Evolutionary conservation across 2,329 filamentous ascomycete species (phyloP).

Genomic region (Neopestalotiopsis clavispora): DNA sequence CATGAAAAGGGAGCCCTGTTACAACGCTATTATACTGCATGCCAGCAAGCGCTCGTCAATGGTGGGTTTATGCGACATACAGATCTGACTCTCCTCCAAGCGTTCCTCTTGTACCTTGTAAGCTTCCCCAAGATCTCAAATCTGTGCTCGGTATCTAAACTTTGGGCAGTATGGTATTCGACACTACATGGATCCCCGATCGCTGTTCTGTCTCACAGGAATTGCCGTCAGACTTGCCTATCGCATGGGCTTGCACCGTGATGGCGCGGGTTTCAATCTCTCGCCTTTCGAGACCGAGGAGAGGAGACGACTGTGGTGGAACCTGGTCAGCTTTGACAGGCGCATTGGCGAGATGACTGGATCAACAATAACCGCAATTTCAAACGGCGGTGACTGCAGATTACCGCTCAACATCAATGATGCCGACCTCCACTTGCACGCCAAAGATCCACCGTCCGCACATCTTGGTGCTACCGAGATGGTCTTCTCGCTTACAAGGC

Average conservation of each 20-base stretch:
- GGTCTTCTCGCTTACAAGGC: constrained; percentile 61
- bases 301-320: constrained; percentile 77
- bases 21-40: constrained; percentile 58
- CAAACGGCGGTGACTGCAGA: constrained; percentile 57
- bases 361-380: constrained; percentile 60
- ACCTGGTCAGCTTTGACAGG: constrained; percentile 70
- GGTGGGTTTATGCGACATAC: constrained; percentile 70
- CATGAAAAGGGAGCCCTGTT: constrained; percentile 57
- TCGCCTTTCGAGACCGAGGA: constrained; percentile 70
- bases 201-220: constrained; percentile 65
- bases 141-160: constrained; percentile 29
- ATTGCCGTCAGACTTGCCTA: constrained; percentile 71
- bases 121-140: constrained; percentile 26
- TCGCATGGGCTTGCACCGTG: constrained; percentile 70
- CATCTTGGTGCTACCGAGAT: constrained; percentile 62
- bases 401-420: constrained; percentile 67
- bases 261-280: constrained; percentile 56
- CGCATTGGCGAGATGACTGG: constrained; percentile 71
- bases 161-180: constrained; percentile 56
- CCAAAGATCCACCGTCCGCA: constrained; percentile 56
- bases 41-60: constrained; percentile 69
- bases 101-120: constrained; percentile 70
- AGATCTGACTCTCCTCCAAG: constrained; percentile 70
- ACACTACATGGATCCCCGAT: constrained; percentile 63
- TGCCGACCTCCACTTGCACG: constrained; percentile 60